phyloP scores from a whole-genome alignment of 148 eudicot species.

The Dianthus caryophyllus region DNA sequence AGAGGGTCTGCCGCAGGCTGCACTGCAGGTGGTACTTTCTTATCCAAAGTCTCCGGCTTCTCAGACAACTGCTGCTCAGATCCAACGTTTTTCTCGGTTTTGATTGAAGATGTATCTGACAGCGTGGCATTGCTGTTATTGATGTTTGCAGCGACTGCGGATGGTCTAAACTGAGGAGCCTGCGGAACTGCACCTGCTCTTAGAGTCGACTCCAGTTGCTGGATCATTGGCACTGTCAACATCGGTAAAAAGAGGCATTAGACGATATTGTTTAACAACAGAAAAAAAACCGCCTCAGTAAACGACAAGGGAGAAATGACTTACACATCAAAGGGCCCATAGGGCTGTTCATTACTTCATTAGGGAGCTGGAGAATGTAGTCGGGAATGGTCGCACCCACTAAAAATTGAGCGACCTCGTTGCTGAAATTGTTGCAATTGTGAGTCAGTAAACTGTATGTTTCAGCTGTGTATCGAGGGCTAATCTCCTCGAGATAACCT shows the following conservation, averaged over 20 bases:
- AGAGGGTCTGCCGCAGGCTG: conserved; percentile 47
- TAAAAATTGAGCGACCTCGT: conserved; percentile 93
- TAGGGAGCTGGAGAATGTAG: conserved; percentile 84
- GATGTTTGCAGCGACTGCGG: conserved; percentile 21
- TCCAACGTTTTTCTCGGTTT: conserved; percentile 13
- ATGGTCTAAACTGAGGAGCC: conserved; percentile 70
- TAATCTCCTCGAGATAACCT: conserved; percentile 76
- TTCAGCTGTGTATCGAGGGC: conserved; percentile 87
- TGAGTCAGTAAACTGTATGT: conserved; percentile 84
- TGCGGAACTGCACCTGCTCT: conserved; percentile 85
- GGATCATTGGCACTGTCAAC: conserved; percentile 88
- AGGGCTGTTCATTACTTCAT: conserved; percentile 87
- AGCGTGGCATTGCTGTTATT: conserved; percentile 4
- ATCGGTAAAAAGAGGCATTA: neutral
- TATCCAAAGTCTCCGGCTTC: conserved; percentile 4
- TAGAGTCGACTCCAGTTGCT: conserved; percentile 74
- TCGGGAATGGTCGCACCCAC: conserved; percentile 76
- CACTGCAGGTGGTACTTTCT: conserved; percentile 25
- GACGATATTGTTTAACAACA: neutral
- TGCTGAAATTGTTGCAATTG: conserved; percentile 96
- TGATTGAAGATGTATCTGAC: neutral
- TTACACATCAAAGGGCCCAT: conserved; percentile 85
- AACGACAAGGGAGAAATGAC: conserved; percentile 24
- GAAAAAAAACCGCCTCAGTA: neutral
- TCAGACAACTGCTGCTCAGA: conserved; percentile 21